Conservation (phyloP, 345 rosid species). For the Abelmoschus esculentus region DNA sequence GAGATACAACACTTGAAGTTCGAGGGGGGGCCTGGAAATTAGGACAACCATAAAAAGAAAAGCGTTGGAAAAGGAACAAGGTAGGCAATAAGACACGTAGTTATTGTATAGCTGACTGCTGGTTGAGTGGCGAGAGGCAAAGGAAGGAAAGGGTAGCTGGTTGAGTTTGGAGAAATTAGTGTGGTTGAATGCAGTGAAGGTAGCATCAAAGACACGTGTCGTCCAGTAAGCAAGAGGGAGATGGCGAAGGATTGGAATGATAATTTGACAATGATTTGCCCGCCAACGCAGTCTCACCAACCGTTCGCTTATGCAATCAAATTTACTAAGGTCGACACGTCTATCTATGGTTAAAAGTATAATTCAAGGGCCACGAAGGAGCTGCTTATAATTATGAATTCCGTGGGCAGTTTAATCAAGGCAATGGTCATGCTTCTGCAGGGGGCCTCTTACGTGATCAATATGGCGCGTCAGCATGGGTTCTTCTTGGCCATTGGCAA, state of each 20-base stretch:
- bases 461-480: too few relatives aligned
- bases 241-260: conserved; percentile 13
- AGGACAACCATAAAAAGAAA: not conserved
- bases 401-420: too few relatives aligned
- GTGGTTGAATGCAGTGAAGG: not conserved
- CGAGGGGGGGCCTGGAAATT: not conserved
- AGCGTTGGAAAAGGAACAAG: not conserved
- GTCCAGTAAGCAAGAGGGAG: too few relatives aligned
- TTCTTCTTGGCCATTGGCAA: too few relatives aligned
- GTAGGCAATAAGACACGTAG: not conserved
- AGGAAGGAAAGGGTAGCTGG: not conserved
- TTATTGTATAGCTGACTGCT: not conserved
- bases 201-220: not conserved
- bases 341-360: too few relatives aligned
- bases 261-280: conserved; percentile 19
- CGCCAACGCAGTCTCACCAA: conserved; percentile 18
- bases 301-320: too few relatives aligned
- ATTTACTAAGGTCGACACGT: too few relatives aligned
- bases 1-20: not conserved
- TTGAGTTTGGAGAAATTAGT: not conserved
- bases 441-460: too few relatives aligned
- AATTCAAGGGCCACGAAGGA: too few relatives aligned
- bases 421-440: too few relatives aligned
- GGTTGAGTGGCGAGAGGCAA: not conserved
- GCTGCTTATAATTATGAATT: too few relatives aligned